phyloP scores from a whole-genome alignment of 495 filamentous ascomycete species.

The Trichoderma reesei region DNA sequence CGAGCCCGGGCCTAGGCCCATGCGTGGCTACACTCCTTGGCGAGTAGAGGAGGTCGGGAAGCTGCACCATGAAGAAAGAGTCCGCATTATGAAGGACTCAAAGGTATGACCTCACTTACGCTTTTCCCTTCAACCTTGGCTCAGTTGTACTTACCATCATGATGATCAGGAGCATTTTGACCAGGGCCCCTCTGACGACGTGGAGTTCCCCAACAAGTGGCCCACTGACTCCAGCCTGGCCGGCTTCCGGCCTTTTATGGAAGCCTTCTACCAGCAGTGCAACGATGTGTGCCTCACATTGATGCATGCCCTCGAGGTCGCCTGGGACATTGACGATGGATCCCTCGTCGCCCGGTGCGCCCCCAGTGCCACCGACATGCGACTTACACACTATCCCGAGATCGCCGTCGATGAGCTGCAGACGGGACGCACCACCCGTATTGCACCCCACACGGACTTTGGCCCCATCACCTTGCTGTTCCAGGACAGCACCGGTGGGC shows the following conservation, averaged over 20 bases:
- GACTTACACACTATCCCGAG: conserved; percentile 50
- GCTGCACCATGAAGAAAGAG: not conserved
- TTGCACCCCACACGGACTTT: conserved; percentile 31
- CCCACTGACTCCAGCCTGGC: conserved; percentile 15
- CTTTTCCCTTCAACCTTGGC: not conserved
- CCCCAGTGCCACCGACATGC: conserved; percentile 31
- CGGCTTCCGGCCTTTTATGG: conserved; percentile 24
- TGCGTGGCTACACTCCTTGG: conserved; percentile 1
- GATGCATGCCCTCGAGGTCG: conserved; percentile 16
- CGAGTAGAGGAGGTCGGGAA: not conserved
- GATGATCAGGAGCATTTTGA: conserved; percentile 24
- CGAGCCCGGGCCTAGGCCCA: not conserved
- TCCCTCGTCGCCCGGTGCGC: not conserved
- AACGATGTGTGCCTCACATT: conserved; percentile 16
- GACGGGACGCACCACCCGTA: conserved; percentile 5
- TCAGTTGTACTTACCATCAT: not conserved
- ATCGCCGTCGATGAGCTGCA: conserved; percentile 19
- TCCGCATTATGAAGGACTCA: not conserved
- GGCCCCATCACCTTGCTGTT: conserved; percentile 32
- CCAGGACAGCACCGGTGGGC: conserved; percentile 29
- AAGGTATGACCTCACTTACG: not conserved
- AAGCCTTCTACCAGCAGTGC: conserved; percentile 18
- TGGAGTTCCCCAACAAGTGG: conserved; percentile 24
- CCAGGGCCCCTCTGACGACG: conserved; percentile 18
- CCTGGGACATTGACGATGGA: not conserved